These are phyloP conservation scores for Solanum sejunctum DNA, from an alignment of 257 asterid genomes.

Conservation along the genomic window DNA sequence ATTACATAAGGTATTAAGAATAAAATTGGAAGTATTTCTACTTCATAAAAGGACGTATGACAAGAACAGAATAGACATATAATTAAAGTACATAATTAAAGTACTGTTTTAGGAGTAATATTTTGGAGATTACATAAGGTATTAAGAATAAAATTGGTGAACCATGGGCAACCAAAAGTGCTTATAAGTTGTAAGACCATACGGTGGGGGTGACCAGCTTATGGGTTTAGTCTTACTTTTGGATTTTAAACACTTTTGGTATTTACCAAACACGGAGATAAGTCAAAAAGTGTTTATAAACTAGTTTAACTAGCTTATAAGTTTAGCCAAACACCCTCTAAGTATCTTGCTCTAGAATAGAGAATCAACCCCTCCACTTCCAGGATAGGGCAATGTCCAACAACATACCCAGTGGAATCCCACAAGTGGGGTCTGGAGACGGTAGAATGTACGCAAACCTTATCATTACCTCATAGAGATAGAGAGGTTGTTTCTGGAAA, in stretches of 20 bases:
- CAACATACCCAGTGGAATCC: too few species aligned
- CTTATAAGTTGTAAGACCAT: neutral
- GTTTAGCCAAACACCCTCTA: neutral
- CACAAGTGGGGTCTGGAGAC: too few species aligned
- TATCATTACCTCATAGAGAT: too few species aligned
- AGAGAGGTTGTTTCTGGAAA: too few species aligned
- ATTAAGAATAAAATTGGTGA: neutral
- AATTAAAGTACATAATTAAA: neutral
- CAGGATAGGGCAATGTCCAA: neutral
- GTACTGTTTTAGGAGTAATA: neutral
- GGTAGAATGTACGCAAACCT: too few species aligned
- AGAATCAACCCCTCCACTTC: neutral
- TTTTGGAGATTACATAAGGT: neutral
- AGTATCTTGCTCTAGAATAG: neutral
- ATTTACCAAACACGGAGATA: neutral
- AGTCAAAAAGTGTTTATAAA: neutral
- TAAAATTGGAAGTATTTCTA: neutral
- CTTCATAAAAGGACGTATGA: neutral
- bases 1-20: neutral
- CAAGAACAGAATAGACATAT: neutral
- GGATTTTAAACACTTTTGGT: neutral
- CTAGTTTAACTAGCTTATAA: neutral
- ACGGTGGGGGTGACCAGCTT: neutral
- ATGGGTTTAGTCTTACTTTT: neutral
- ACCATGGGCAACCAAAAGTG: neutral